phyloP scores from a whole-genome alignment of 371 early-diverging fungal species.

The Mucor piriformis region DNA sequence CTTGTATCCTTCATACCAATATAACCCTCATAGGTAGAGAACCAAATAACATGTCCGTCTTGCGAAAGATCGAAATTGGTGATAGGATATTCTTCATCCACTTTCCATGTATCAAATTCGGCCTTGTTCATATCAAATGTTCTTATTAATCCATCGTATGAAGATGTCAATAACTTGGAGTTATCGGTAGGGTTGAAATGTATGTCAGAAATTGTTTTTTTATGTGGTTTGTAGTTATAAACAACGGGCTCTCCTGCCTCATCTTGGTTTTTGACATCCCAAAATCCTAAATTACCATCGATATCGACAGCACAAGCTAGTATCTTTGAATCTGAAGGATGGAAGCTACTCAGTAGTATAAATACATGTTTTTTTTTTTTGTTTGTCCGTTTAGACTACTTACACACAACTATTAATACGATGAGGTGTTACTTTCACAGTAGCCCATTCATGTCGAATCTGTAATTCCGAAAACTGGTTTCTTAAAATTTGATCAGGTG shows the following conservation, averaged over 20 bases:
- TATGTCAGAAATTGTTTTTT: conserved; percentile 55
- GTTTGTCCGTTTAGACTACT: no score
- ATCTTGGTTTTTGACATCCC: conserved; percentile 63
- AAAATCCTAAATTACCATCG: conserved; percentile 67
- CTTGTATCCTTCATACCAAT: conserved; percentile 60
- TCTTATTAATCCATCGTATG: conserved; percentile 70
- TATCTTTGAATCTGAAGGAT: conserved; percentile 63
- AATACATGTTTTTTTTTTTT: no score
- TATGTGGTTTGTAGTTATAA: conserved; percentile 64
- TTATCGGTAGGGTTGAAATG: conserved; percentile 55
- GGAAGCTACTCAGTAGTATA: conserved; percentile 48
- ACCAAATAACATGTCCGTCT: conserved; percentile 58
- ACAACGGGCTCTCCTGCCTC: conserved; percentile 54
- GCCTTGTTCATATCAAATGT: conserved; percentile 64
- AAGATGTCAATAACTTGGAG: conserved; percentile 57
- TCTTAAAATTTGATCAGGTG: conserved; percentile 6
- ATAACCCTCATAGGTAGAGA: conserved; percentile 65
- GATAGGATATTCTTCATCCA: conserved; percentile 29
- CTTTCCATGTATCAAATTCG: conserved; percentile 51
- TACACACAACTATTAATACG: conserved; percentile 54
- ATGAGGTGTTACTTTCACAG: conserved; percentile 61
- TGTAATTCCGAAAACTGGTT: conserved; percentile 23
- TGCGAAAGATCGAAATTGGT: conserved; percentile 50
- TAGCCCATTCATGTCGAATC: conserved; percentile 53
- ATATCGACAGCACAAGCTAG: conserved; percentile 67